Evolutionary conservation across 179 eudicot species (phyloP), one percentile per base, ranked within the genome.

Genomic region (Corrigiola litoralis): DNA sequence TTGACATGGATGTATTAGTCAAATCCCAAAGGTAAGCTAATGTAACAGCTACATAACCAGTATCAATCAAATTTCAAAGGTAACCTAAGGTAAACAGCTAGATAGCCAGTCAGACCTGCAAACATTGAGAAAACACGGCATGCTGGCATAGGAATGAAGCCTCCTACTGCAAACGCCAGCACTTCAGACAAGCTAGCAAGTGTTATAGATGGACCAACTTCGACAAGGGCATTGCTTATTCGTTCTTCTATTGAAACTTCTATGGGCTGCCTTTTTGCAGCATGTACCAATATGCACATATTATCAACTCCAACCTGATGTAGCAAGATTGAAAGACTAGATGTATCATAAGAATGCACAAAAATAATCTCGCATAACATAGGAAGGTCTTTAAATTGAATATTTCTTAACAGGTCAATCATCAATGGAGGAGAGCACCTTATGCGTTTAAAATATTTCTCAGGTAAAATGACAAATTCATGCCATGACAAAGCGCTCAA

Each of bases 161-260:
- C 74, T 69, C 99, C 99, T 31, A 94, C 95, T 53, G 99, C 96
- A 88, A 94, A 94, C 58, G 99, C 99, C 75, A 94, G 59, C 37
- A 94, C 94, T 83, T 94, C 99, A 13, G 96, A 84, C 49, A 94
- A 77, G 76, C 96, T 90, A 55, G 99, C 99, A 54, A 94, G 87
- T 67, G 99, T 94, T 77, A 94, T 90, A 32, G 99, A 94, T 40
- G 97, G 99, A 58, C 99, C 97, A 67, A 90, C 99, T 79, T 90
- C 95, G 62, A 82, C 97, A 61, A 94, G 91, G 55, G 99, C 99
- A 73, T 82, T 88, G 71, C 97, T 88, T 65, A 94, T 81, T 60
- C 95, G 81, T 42, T 84, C 90, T 82, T 94, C 99, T 63, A 94
- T 54, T 58, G 97, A 82, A 71, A 84, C 66, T 56, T 86, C 94